phyloP scores from a whole-genome alignment of 1,139 yeast species.

The Kodamaea plutei region DNA sequence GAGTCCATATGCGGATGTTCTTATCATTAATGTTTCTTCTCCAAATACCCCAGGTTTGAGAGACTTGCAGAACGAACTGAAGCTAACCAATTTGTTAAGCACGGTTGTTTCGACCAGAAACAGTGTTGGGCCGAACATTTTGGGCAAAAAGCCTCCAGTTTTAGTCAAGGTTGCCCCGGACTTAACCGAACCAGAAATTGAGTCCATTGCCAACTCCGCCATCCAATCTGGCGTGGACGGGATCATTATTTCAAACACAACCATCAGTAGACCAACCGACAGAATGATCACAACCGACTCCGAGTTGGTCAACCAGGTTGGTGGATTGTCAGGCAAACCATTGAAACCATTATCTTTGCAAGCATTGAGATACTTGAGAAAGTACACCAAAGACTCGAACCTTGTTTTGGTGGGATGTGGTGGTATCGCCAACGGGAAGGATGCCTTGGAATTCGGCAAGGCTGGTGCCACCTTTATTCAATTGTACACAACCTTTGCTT shows the following conservation, averaged over 20 bases:
- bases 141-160: slow-evolving; percentile 62
- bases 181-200: slow-evolving; percentile 74
- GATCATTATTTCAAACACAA: slow-evolving; percentile 87
- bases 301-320: slow-evolving; percentile 52
- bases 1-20: slow-evolving; percentile 82
- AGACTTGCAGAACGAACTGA: slow-evolving; percentile 74
- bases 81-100: slow-evolving; percentile 61
- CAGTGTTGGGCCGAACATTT: slow-evolving; percentile 31
- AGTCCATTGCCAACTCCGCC: slow-evolving; percentile 79
- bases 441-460: slow-evolving; percentile 84
- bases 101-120: slow-evolving; percentile 64
- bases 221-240: slow-evolving; percentile 80
- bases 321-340: slow-evolving; percentile 94
- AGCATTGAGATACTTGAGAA: slow-evolving; percentile 67
- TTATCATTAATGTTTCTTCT: slow-evolving; percentile 89
- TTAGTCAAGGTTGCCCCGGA: slow-evolving; percentile 94
- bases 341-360: slow-evolving; percentile 72
- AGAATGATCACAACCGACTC: slow-evolving; percentile 45
- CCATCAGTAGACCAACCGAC: slow-evolving; percentile 68
- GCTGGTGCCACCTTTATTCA: slow-evolving; percentile 92
- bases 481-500: slow-evolving; percentile 86
- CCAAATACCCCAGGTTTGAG: slow-evolving; percentile 97
- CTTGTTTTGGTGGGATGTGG: slow-evolving; percentile 90
- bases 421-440: slow-evolving; percentile 80
- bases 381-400: slow-evolving; percentile 67